These are phyloP conservation scores for Rhodotorula sp. DNA, from an alignment of 1,284 basidiomycete genomes.

Conservation along the genomic window DNA sequence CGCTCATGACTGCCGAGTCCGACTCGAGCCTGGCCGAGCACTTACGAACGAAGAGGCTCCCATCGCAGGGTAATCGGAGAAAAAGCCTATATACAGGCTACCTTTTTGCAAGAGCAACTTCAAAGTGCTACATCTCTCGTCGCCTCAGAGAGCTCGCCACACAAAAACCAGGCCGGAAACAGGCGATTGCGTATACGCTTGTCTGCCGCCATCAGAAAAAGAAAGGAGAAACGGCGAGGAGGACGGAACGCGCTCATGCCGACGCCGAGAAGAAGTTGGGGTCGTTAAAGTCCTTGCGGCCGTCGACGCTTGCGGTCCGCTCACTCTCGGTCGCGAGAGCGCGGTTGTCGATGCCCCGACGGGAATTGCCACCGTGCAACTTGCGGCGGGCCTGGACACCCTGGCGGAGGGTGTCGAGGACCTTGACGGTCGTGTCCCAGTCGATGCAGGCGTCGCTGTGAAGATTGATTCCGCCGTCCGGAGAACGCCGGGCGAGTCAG, in stretches of 20 bases:
- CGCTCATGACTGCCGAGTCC: too few species aligned
- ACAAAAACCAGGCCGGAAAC: not conserved
- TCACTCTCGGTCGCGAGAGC: slow-evolving; percentile 19
- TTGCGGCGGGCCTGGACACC: slow-evolving; percentile 72
- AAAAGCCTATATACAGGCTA: slow-evolving; percentile 1
- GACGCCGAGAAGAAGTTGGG: slow-evolving; percentile 11
- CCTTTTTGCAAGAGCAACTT: not conserved
- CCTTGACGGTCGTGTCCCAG: slow-evolving; percentile 78
- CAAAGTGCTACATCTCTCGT: not conserved
- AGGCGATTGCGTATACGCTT: too few species aligned
- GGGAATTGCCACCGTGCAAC: slow-evolving; percentile 15
- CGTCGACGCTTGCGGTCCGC: slow-evolving; percentile 26
- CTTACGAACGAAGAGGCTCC: too few species aligned
- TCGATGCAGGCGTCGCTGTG: slow-evolving; percentile 69
- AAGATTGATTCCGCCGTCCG: not conserved
- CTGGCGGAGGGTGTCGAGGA: slow-evolving; percentile 73
- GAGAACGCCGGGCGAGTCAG: not conserved
- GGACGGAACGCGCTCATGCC: not conserved
- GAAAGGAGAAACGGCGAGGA: not conserved
- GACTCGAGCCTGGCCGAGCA: too few species aligned
- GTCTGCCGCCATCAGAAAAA: not conserved
- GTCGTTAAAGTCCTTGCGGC: slow-evolving; percentile 35
- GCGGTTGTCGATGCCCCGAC: slow-evolving; percentile 21
- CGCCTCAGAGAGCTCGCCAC: not conserved
- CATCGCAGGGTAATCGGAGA: not conserved